Evolutionary conservation across 768 basidiomycete genomes (phyloP).

Genomic region (Suillus hirtellus): DNA sequence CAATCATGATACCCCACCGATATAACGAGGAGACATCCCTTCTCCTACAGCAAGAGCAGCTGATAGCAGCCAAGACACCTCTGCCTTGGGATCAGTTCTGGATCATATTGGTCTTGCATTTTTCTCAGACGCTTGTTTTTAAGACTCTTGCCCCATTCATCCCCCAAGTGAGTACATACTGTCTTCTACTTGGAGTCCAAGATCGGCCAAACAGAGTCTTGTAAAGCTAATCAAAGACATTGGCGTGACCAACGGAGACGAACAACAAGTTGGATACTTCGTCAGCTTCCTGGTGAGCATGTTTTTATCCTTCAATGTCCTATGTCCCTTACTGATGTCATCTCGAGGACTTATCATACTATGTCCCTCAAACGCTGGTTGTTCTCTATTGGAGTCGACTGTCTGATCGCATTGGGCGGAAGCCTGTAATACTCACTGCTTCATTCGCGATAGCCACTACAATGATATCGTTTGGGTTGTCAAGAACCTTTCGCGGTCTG

Average conservation of each 20-base stretch:
- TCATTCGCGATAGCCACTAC: conserved; percentile 62
- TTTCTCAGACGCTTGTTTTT: background rate
- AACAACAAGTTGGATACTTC: background rate
- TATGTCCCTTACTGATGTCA: background rate
- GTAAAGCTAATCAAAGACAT: background rate
- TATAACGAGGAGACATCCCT: background rate
- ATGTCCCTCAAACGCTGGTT: conserved; percentile 66
- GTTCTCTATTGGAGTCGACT: conserved; percentile 73
- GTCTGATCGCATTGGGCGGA: conserved; percentile 70
- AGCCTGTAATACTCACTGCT: conserved; percentile 68
- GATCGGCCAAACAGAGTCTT: background rate
- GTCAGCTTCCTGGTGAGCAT: background rate
- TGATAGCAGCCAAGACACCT: background rate
- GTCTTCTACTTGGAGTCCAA: background rate
- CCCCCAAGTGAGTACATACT: background rate
- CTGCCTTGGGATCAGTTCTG: background rate
- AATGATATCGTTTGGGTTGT: conserved; percentile 72
- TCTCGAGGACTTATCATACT: conserved; percentile 70
- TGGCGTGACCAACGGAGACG: background rate
- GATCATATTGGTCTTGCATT: background rate
- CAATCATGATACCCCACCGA: background rate
- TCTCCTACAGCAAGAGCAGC: background rate
- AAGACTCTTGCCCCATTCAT: background rate
- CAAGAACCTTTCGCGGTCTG: conserved; percentile 62
- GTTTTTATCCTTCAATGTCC: background rate